Percentiles rank a stretch among this genome's conserved stretches.
These are phyloP conservation scores for Quercus suber DNA, from an alignment of 306 rosid genomes.

Conservation along the genomic window DNA sequence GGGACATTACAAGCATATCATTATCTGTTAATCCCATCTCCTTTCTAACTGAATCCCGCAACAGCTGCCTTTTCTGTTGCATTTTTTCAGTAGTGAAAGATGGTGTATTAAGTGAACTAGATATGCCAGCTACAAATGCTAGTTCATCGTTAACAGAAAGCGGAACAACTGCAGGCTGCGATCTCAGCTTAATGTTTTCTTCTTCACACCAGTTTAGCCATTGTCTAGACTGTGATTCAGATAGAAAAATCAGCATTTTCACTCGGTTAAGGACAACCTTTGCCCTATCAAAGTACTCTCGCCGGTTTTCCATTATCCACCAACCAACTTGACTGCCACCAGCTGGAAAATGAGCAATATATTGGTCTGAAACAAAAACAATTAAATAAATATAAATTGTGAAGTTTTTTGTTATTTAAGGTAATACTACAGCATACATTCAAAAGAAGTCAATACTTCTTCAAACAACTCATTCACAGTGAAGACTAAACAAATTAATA, in stretches of 20 bases:
- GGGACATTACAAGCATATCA: constrained; percentile 76
- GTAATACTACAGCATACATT: not conserved
- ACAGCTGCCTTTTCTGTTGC: constrained; percentile 52
- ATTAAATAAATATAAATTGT: not conserved
- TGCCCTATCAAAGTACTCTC: constrained; percentile 83
- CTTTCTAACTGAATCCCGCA: constrained; percentile 64
- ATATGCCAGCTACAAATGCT: constrained; percentile 75
- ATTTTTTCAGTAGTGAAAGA: constrained; percentile 52
- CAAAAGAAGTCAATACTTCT: constrained; percentile 3
- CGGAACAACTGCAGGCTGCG: constrained; percentile 65
- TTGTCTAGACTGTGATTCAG: constrained; percentile 74
- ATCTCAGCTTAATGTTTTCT: constrained; percentile 60
- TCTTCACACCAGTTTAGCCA: constrained; percentile 85
- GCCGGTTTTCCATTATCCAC: constrained; percentile 96
- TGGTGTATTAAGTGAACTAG: constrained; percentile 80
- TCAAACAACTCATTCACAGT: not conserved
- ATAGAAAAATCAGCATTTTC: constrained; percentile 61
- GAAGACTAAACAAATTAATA: not conserved
- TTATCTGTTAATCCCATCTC: constrained; percentile 71
- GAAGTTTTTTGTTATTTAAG: not conserved
- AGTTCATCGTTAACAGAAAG: constrained; percentile 81
- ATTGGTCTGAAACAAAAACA: constrained; percentile 53
- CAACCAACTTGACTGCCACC: constrained; percentile 84
- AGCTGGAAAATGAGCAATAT: constrained; percentile 69
- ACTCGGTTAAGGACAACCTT: constrained; percentile 65